phyloP scores from a whole-genome alignment of 257 asterid genomes.

The Gentiana dahurica region DNA sequence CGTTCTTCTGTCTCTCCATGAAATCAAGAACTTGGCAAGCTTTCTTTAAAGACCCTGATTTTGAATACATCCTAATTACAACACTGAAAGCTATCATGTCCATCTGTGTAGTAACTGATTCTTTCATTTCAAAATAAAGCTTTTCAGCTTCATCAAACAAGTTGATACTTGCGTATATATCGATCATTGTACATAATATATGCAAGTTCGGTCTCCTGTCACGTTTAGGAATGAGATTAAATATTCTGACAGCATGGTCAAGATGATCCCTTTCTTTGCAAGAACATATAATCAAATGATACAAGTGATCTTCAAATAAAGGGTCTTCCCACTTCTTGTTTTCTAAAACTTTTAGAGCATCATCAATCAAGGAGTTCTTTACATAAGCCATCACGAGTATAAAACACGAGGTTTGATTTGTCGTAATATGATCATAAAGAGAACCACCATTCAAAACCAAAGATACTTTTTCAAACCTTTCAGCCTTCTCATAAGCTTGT shows the following conservation, averaged over 20 bases:
- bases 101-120: conserved; percentile 31
- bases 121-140: conserved; percentile 40
- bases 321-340: conserved; percentile 73
- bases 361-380: conserved; percentile 44
- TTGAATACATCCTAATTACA: conserved; percentile 62
- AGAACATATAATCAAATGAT: conserved; percentile 74
- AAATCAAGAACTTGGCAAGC: conserved; percentile 53
- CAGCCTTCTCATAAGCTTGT: conserved; percentile 67
- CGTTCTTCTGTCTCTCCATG: conserved; percentile 49
- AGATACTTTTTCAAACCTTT: conserved; percentile 40
- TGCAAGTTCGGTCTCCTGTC: conserved; percentile 56
- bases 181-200: conserved; percentile 77
- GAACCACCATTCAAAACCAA: conserved; percentile 39
- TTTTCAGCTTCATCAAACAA: conserved; percentile 54
- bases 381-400: conserved; percentile 62
- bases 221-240: conserved; percentile 48
- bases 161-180: conserved; percentile 50
- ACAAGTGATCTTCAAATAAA: conserved; percentile 61
- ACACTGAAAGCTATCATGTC: conserved; percentile 76
- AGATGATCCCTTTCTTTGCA: conserved; percentile 69
- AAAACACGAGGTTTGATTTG: conserved; percentile 55
- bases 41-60: conserved; percentile 48
- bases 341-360: conserved; percentile 46
- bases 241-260: conserved; percentile 53
- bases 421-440: conserved; percentile 43